These are phyloP conservation scores for Hemileia vastatrix DNA, from an alignment of 1,284 basidiomycete genomes.

Conservation along the genomic window DNA sequence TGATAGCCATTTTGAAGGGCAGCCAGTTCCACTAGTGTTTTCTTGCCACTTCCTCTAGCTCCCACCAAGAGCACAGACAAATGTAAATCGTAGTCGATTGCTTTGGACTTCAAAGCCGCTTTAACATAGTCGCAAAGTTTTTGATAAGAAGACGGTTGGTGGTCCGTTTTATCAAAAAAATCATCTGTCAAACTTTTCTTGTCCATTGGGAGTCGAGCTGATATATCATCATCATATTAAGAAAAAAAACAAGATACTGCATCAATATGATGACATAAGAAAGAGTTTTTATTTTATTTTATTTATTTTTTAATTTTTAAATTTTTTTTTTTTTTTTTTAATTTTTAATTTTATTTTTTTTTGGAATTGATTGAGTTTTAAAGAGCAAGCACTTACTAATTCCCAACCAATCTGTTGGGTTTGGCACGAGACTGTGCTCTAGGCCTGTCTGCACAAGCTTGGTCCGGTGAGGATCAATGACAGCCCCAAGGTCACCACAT, in stretches of 20 bases:
- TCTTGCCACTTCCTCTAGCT: conserved; percentile 63
- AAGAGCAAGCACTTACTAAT: conserved; percentile 47
- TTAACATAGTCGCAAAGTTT: conserved; percentile 42
- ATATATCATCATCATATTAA: no score
- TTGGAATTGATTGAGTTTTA: neutral
- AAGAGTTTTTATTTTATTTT: no score
- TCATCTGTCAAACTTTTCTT: no score
- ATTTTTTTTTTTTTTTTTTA: no score
- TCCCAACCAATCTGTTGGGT: conserved; percentile 53
- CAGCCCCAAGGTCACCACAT: conserved; percentile 69
- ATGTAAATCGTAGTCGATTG: conserved; percentile 55
- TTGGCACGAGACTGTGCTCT: conserved; percentile 59
- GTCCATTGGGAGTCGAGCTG: no score
- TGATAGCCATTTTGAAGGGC: conserved; percentile 64
- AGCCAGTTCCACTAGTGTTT: conserved; percentile 53
- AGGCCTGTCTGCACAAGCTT: conserved; percentile 69
- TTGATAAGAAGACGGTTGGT: neutral
- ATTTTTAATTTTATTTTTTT: no score
- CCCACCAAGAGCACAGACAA: conserved; percentile 65
- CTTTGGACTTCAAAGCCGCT: conserved; percentile 53
- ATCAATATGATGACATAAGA: no score
- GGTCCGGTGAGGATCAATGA: conserved; percentile 64
- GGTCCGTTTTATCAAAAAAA: no score
- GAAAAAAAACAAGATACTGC: no score
- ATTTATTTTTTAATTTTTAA: no score